Evolutionary conservation across 306 rosid species (phyloP), one percentile per base, ranked within the genome.

Genomic region (Prosopis cineraria): DNA sequence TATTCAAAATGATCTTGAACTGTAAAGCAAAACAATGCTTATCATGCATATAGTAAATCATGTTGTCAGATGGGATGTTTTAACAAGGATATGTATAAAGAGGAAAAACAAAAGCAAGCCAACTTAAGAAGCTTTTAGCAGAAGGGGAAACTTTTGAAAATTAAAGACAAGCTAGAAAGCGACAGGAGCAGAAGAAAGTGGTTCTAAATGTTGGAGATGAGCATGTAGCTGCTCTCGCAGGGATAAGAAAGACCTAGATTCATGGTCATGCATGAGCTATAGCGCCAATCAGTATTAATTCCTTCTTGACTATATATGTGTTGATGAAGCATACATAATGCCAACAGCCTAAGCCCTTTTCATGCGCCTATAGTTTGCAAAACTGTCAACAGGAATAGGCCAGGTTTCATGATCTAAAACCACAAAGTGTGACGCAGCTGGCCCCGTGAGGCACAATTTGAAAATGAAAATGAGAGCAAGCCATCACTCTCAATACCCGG

Each of bases 171-270:
- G 12, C 14, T 29, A 48, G 48, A 34, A 66, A 48, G n/a, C 17
- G 52, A 70, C 64, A 10, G 41, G 40, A 41, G 59, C 30, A 78
- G 31, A 63, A 53, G 47, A 56, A 65, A 66, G 78, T 60, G 76
- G 72, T 67, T 41, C 37, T 47, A 16, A 58, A 72, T 37, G 68
- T 63, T 27, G 58, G 56, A 14, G 50, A 40, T 67, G 72, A 39
- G n/a, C 30, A 1, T 34, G 17, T 39, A 66, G 25, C 20, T 65
- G 47, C 24, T 1, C n/a, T 29, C 0, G 10, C 45, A 78, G 48
- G 30, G 37, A 47, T 40, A 40, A 56, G 76, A 56, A 79, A 70
- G 68, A 77, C 80, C 78, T 74, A 68, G 56, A 74, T 52, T 79
- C 65, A 62, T 74, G 83, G 80, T 66, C 37, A 48, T 56, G 64